Conservation (phyloP, 1,139 yeast species). For the Diutina catenulata region DNA sequence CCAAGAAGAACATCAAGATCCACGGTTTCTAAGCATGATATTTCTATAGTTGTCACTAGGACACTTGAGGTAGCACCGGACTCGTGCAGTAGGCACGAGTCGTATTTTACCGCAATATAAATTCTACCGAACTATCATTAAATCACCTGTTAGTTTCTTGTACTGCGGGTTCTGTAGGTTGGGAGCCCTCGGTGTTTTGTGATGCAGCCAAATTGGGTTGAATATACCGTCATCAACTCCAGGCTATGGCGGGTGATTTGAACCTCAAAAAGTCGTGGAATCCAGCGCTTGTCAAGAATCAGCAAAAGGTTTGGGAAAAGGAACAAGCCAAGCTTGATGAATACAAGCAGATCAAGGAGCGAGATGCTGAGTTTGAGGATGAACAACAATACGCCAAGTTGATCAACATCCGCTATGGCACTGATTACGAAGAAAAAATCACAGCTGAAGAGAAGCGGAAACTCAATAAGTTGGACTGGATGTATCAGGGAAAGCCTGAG, state of each 20-base stretch:
- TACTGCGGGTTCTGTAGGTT: too few species aligned
- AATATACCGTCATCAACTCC: neutral
- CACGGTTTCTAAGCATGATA: conserved; percentile 71
- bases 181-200: too few species aligned
- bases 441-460: neutral
- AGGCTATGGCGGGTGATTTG: conserved; percentile 59
- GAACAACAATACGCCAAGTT: conserved; percentile 57
- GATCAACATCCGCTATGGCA: conserved; percentile 37
- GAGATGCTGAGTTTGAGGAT: conserved; percentile 51
- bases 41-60: neutral
- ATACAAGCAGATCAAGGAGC: conserved; percentile 50
- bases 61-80: neutral
- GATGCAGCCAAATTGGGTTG: neutral
- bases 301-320: conserved; percentile 71
- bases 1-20: conserved; percentile 93
- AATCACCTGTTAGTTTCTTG: too few species aligned
- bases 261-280: conserved; percentile 94
- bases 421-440: conserved; percentile 9
- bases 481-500: neutral
- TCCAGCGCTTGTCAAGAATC: conserved; percentile 78
- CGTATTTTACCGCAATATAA: too few species aligned
- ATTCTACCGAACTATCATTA: too few species aligned
- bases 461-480: conserved; percentile 2
- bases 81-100: neutral
- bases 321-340: conserved; percentile 75